phyloP scores from a whole-genome alignment of 257 asterid genomes.

The Jaltomata sinuosa region DNA sequence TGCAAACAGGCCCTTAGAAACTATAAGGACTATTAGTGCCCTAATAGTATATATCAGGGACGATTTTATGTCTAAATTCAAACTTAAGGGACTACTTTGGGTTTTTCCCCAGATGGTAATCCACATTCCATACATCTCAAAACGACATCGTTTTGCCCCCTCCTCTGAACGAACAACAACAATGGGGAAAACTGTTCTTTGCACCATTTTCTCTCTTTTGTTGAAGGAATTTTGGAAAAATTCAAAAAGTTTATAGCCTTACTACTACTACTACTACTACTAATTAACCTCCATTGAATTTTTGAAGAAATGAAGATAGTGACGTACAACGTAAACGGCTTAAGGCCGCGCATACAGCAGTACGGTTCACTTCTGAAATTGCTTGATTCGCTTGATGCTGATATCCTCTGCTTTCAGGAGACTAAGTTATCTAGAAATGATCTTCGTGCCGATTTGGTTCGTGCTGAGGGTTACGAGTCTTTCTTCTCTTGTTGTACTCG shows the following conservation, averaged over 20 bases:
- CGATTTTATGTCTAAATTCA: too few relatives aligned
- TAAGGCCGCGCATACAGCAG: conserved; percentile 80
- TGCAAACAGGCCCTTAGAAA: too few relatives aligned
- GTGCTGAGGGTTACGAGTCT: conserved; percentile 93
- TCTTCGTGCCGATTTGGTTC: conserved; percentile 61
- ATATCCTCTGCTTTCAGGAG: conserved; percentile 88
- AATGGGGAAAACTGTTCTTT: too few relatives aligned
- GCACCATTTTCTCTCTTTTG: too few relatives aligned
- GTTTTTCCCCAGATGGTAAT: too few relatives aligned
- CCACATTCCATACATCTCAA: neutral
- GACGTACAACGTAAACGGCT: conserved; percentile 89
- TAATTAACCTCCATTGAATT: neutral
- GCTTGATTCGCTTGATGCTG: conserved; percentile 78
- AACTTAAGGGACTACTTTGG: too few relatives aligned
- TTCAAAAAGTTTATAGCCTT: too few relatives aligned
- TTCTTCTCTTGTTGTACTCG: conserved; percentile 93
- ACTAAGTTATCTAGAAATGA: conserved; percentile 80
- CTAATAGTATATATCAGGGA: too few relatives aligned
- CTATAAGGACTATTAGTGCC: too few relatives aligned
- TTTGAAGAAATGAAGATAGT: conserved; percentile 62
- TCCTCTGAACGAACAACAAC: neutral
- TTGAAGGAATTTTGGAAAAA: too few relatives aligned
- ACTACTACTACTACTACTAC: neutral
- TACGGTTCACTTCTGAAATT: conserved; percentile 71
- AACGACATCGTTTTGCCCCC: neutral